Conservation (phyloP, 345 rosid species). For the Eucalyptus regnans region DNA sequence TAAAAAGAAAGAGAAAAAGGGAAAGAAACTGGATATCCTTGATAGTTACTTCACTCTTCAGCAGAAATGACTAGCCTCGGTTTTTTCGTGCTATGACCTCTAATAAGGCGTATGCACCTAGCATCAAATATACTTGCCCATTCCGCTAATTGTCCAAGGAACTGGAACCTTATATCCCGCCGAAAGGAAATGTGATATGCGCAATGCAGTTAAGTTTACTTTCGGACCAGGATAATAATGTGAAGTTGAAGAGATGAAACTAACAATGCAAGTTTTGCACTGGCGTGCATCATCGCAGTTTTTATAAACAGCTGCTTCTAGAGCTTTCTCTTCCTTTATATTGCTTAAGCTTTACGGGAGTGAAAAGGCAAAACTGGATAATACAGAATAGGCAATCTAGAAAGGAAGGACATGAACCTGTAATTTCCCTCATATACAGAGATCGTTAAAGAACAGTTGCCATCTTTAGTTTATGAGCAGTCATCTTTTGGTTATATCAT, state of each 20-base stretch:
- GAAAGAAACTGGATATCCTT: background rate
- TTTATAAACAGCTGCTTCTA: background rate
- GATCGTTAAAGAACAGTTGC: background rate
- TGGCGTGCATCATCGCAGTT: background rate
- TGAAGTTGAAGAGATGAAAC: background rate
- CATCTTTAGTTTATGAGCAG: background rate
- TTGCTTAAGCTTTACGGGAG: background rate
- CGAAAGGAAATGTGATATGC: background rate
- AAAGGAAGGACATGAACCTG: background rate
- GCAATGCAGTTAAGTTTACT: background rate
- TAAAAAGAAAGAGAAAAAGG: background rate
- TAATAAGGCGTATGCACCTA: background rate
- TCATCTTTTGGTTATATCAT: constrained; percentile 52
- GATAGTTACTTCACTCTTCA: background rate
- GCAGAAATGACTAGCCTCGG: background rate
- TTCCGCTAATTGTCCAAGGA: background rate
- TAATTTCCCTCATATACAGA: background rate
- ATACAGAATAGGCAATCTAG: background rate
- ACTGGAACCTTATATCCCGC: background rate
- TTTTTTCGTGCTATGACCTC: background rate
- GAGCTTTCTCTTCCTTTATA: background rate
- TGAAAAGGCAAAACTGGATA: background rate
- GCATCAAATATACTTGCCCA: background rate
- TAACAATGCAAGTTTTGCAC: background rate
- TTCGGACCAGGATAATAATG: background rate